A percentile compares a stretch with the other conserved stretches of the same genome.
Conservation (phyloP, 345 rosid genomes). For the Odontarrhena argentea region DNA sequence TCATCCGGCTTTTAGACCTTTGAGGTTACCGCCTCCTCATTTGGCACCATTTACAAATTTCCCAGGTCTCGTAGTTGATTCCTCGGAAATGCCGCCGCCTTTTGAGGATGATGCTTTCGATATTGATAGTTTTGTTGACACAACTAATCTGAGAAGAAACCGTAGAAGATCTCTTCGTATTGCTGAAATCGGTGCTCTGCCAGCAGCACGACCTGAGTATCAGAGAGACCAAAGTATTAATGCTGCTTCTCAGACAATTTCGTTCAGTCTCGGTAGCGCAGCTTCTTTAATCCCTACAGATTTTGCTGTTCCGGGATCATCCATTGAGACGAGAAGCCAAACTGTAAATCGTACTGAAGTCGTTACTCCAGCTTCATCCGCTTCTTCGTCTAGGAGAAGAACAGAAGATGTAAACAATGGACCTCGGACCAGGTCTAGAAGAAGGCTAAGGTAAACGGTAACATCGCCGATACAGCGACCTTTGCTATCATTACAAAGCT, state of each 20-base stretch:
- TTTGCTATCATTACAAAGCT: slow-evolving; percentile 11
- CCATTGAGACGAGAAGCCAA: slow-evolving; percentile 31
- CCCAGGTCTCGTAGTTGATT: slow-evolving; percentile 47
- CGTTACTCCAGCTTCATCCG: slow-evolving; percentile 41
- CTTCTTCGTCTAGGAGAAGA: slow-evolving; percentile 57
- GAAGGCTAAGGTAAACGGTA: slow-evolving; percentile 47
- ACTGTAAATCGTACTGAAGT: slow-evolving; percentile 42
- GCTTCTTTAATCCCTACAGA: slow-evolving; percentile 28
- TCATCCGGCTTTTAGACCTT: slow-evolving; percentile 33
- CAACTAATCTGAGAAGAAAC: slow-evolving; percentile 38
- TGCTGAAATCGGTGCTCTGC: slow-evolving; percentile 40
- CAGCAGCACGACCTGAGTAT: slow-evolving; percentile 15
- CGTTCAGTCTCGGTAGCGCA: slow-evolving; percentile 15
- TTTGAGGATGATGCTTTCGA: slow-evolving; percentile 36
- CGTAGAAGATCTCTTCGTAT: slow-evolving; percentile 32
- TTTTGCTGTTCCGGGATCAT: slow-evolving; percentile 29
- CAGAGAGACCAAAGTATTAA: slow-evolving; percentile 35
- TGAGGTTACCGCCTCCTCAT: slow-evolving; percentile 42
- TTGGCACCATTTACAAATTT: slow-evolving; percentile 44
- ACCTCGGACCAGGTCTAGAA: slow-evolving; percentile 52
- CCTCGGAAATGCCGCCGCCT: slow-evolving; percentile 36
- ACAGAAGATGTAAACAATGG: slow-evolving; percentile 46
- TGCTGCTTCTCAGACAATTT: slow-evolving; percentile 32
- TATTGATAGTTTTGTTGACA: slow-evolving; percentile 45
- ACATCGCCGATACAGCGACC: background rate